phyloP scores from a whole-genome alignment of 768 basidiomycete genomes.

The Kondoa malvinella region DNA sequence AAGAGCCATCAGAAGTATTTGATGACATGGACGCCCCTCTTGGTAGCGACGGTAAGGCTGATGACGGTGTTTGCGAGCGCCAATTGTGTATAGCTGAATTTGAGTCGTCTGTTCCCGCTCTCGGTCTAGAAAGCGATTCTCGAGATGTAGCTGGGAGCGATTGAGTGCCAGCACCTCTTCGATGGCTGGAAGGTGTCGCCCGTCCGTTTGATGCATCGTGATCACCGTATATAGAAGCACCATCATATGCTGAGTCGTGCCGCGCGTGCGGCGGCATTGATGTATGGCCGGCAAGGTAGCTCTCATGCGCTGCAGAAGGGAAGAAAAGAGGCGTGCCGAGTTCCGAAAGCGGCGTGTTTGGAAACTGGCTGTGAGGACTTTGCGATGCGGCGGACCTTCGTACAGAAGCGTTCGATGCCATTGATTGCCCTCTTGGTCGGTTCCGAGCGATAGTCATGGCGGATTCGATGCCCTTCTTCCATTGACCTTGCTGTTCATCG shows the following conservation, averaged over 20 bases:
- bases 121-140: conserved; percentile 38
- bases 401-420: conserved; percentile 15
- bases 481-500: conserved; percentile 80
- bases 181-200: conserved; percentile 40
- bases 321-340: conserved; percentile 3
- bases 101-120: conserved; percentile 54
- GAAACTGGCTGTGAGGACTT: conserved; percentile 23
- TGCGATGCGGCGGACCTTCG: neutral
- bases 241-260: neutral
- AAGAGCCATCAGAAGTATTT: conserved; percentile 14
- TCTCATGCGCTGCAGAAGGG: conserved; percentile 5
- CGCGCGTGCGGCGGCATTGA: conserved; percentile 4
- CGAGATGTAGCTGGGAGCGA: conserved; percentile 41
- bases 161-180: conserved; percentile 34
- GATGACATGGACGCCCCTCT: conserved; percentile 30
- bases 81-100: conserved; percentile 47
- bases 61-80: conserved; percentile 41
- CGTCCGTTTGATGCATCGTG: conserved; percentile 34
- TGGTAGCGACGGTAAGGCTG: conserved; percentile 24
- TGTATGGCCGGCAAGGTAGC: conserved; percentile 5
- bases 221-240: neutral
- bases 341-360: conserved; percentile 20
- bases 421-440: conserved; percentile 6
- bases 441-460: neutral
- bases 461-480: conserved; percentile 44